These are phyloP conservation scores for Candida michaelii DNA, from an alignment of 805 yeast genomes.

Conservation along the genomic window DNA sequence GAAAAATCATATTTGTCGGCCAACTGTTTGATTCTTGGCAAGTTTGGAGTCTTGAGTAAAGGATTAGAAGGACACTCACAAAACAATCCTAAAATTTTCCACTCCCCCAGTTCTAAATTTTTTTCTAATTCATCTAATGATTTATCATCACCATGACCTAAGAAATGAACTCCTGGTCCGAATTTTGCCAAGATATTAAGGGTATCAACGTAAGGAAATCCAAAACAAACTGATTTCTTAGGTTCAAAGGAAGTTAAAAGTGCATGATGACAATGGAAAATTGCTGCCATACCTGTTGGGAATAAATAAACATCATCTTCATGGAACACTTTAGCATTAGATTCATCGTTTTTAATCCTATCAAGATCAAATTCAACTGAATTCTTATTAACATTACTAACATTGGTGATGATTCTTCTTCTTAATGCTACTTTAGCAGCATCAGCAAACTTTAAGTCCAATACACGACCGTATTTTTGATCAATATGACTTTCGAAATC, in stretches of 20 bases:
- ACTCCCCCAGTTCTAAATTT: conserved; percentile 54
- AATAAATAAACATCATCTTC: conserved; percentile 77
- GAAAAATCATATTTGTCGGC: conserved; percentile 72
- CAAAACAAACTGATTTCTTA: conserved; percentile 83
- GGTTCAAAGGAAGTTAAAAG: conserved; percentile 32
- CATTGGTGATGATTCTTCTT: conserved; percentile 70
- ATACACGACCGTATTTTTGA: conserved; percentile 85
- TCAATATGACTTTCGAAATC: conserved; percentile 63
- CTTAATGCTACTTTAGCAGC: conserved; percentile 76
- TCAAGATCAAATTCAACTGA: conserved; percentile 5
- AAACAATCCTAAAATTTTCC: conserved; percentile 68
- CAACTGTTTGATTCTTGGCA: conserved; percentile 60
- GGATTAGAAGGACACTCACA: conserved; percentile 97
- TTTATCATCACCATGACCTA: conserved; percentile 78
- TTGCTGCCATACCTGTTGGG: conserved; percentile 92
- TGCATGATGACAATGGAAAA: conserved; percentile 76
- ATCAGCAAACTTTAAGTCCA: conserved; percentile 71
- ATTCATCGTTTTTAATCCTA: conserved; percentile 5
- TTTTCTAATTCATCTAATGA: conserved; percentile 65
- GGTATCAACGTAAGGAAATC: conserved; percentile 95
- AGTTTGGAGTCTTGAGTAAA: conserved; percentile 79
- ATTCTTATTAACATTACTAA: conserved; percentile 19
- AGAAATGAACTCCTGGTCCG: conserved; percentile 88
- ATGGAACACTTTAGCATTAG: conserved; percentile 26
- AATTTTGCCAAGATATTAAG: conserved; percentile 80